Evolutionary conservation across 371 early-diverging fungal species (phyloP).

Genomic region (Mortierella sp.): DNA sequence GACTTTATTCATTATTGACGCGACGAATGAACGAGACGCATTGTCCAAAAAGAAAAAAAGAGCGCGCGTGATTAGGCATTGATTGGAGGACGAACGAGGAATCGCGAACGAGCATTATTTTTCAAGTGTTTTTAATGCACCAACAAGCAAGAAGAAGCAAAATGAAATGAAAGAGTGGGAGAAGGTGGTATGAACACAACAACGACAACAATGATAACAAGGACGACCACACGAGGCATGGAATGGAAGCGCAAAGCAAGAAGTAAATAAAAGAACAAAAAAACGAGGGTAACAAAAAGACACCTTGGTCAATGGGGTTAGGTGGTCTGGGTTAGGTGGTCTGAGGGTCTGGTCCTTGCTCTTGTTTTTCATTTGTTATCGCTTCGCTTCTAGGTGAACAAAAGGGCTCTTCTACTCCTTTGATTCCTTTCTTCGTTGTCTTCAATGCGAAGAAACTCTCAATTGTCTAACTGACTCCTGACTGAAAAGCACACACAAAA

Average conservation of each 20-base stretch:
- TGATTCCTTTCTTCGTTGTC: neutral
- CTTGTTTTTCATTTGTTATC: neutral
- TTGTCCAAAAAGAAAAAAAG: neutral
- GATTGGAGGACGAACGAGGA: neutral
- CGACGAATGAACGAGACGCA: conserved; percentile 6
- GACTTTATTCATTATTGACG: neutral
- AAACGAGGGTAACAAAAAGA: neutral
- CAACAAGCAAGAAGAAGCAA: neutral
- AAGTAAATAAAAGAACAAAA: neutral
- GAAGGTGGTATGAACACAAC: neutral
- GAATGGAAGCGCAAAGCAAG: neutral
- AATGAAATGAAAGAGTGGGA: neutral
- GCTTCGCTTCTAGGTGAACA: neutral
- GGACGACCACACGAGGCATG: neutral
- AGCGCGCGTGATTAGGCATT: conserved; percentile 4
- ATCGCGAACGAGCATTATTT: neutral
- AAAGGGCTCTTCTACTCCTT: no score
- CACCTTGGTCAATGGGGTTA: neutral
- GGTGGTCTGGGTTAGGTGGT: conserved; percentile 5
- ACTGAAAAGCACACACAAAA: no score
- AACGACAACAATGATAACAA: neutral
- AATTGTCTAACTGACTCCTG: no score
- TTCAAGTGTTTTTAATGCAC: neutral
- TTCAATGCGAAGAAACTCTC: no score
- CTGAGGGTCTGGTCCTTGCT: conserved; percentile 8